Evolutionary conservation across 805 yeast species (phyloP).

Genomic region (Blastobotrys terrestris): DNA sequence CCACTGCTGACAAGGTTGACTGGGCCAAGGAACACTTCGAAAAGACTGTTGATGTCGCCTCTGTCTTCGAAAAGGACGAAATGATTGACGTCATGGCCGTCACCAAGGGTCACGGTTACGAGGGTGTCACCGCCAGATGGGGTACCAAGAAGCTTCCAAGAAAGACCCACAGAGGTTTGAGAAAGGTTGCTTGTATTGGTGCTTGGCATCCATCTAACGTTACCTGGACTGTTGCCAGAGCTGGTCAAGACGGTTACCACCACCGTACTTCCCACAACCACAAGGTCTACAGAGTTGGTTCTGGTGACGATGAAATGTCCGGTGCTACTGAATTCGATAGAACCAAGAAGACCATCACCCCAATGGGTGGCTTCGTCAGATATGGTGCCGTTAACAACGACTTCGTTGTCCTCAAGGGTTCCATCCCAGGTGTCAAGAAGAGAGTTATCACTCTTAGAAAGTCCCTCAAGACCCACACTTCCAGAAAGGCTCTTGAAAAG

Average conservation of each 20-base stretch:
- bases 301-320: slow-evolving; percentile 87
- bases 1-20: slow-evolving; percentile 92
- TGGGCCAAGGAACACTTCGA: slow-evolving; percentile 99
- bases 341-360: slow-evolving; percentile 99
- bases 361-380: slow-evolving; percentile 99
- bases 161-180: slow-evolving; percentile 99
- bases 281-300: slow-evolving; percentile 99
- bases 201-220: slow-evolving; percentile 99
- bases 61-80: slow-evolving; percentile 98
- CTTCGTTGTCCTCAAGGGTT: slow-evolving; percentile 96
- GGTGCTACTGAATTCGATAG: slow-evolving; percentile 98
- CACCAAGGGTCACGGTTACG: slow-evolving; percentile 99
- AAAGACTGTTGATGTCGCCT: slow-evolving; percentile 93
- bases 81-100: slow-evolving; percentile 98
- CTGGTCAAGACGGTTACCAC: slow-evolving; percentile 99
- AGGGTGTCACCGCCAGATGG: slow-evolving; percentile 99
- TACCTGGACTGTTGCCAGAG: slow-evolving; percentile 99
- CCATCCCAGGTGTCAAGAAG: slow-evolving; percentile 99
- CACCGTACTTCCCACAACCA: slow-evolving; percentile 99
- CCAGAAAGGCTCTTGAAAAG: slow-evolving; percentile 95
- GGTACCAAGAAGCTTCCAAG: slow-evolving; percentile 99
- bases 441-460: slow-evolving; percentile 98
- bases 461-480: slow-evolving; percentile 94
- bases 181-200: slow-evolving; percentile 99
- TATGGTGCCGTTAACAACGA: slow-evolving; percentile 98